phyloP scores from a whole-genome alignment of 768 basidiomycete genomes.

The Pleurotus citrinopileatus region DNA sequence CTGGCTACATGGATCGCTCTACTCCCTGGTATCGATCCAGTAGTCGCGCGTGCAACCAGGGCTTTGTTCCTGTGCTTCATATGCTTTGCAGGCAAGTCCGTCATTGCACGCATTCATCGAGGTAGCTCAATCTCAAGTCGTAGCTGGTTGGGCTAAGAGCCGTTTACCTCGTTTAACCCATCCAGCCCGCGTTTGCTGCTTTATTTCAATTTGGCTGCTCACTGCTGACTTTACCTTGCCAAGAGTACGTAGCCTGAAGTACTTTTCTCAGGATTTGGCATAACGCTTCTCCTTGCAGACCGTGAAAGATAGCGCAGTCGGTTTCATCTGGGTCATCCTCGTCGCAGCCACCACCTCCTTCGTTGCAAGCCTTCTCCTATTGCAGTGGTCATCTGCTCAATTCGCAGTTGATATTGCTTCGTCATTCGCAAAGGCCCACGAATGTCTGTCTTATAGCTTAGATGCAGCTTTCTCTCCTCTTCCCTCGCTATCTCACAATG shows the following conservation, averaged over 20 bases:
- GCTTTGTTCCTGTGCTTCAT: constrained; percentile 37
- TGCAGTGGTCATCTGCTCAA: constrained; percentile 40
- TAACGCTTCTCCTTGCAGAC: constrained; percentile 11
- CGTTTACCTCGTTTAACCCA: constrained; percentile 40
- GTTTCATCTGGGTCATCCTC: constrained; percentile 40
- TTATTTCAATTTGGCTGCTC: constrained; percentile 44
- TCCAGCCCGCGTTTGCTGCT: constrained; percentile 43
- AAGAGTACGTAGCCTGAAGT: constrained; percentile 23
- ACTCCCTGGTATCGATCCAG: constrained; percentile 19
- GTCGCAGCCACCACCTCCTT: constrained; percentile 35
- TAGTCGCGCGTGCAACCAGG: constrained; percentile 30
- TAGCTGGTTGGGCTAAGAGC: constrained; percentile 34
- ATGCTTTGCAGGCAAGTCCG: constrained; percentile 32
- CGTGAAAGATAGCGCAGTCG: constrained; percentile 23
- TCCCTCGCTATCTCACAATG: constrained; percentile 8
- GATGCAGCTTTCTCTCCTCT: constrained; percentile 19
- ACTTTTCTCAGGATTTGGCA: background rate
- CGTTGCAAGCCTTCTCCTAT: constrained; percentile 31
- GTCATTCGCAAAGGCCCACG: constrained; percentile 30
- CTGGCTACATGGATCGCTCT: constrained; percentile 19
- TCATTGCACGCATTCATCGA: background rate
- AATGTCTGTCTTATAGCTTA: constrained; percentile 29
- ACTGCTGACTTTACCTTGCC: constrained; percentile 31
- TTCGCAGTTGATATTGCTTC: constrained; percentile 36
- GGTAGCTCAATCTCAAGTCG: background rate